A percentile compares a stretch with the other conserved stretches of the same genome.
Conservation (phyloP, 352 stramenopile genomes). For the Pythium dissotocum region DNA sequence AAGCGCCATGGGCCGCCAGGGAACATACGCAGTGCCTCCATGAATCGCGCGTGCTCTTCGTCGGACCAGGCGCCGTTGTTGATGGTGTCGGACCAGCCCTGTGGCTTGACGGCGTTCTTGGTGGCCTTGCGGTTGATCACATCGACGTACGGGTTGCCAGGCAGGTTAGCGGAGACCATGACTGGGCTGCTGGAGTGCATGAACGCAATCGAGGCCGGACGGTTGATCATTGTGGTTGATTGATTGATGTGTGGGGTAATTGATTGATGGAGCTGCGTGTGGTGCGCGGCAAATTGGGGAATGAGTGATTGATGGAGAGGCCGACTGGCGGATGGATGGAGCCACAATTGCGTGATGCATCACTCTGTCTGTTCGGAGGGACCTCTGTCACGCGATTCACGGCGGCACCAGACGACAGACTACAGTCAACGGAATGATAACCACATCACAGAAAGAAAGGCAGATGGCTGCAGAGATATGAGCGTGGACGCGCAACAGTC, state of each 20-base stretch:
- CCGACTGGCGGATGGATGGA: not conserved
- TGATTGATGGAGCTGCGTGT: slow-evolving; percentile 4
- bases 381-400: not conserved
- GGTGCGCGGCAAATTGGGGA: slow-evolving; percentile 18
- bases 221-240: slow-evolving; percentile 17
- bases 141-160: slow-evolving; percentile 25
- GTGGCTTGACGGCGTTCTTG: not conserved
- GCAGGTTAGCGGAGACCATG: slow-evolving; percentile 3
- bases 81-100: slow-evolving; percentile 19
- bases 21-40: slow-evolving; percentile 30
- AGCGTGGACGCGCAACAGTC: not conserved
- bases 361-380: not conserved
- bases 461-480: not conserved
- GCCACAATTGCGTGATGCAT: not conserved
- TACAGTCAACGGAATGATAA: not conserved
- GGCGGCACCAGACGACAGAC: not conserved
- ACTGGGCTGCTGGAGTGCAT: not conserved
- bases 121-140: slow-evolving; percentile 14
- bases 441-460: not conserved
- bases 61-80: slow-evolving; percentile 30
- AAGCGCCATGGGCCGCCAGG: slow-evolving; percentile 22
- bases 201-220: not conserved
- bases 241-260: not conserved
- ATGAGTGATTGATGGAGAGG: slow-evolving; percentile 4
- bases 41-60: slow-evolving; percentile 33